Percentiles rank a stretch among this genome's conserved stretches.
phyloP scores from a whole-genome alignment of 495 filamentous ascomycete species.

The Collariella sp. region DNA sequence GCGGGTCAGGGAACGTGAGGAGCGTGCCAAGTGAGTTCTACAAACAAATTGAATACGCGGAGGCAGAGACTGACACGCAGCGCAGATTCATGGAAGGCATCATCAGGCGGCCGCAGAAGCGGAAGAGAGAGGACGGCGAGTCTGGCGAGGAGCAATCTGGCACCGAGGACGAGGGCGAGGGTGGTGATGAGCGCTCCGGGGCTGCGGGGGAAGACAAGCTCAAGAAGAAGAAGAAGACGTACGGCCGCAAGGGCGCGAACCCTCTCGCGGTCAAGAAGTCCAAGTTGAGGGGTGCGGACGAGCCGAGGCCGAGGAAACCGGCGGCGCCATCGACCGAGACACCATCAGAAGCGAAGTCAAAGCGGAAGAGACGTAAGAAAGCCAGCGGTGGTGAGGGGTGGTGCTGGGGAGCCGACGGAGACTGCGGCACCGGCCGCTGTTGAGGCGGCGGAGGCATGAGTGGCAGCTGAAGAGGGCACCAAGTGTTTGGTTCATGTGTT shows the following conservation, averaged over 20 bases:
- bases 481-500: neutral
- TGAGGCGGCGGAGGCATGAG: constrained; percentile 13
- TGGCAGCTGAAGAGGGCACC: neutral
- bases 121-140: constrained; percentile 47
- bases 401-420: constrained; percentile 5
- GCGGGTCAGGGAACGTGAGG: constrained; percentile 54
- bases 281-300: constrained; percentile 16
- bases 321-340: constrained; percentile 10
- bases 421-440: constrained; percentile 10
- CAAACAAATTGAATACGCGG: neutral
- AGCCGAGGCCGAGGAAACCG: constrained; percentile 13
- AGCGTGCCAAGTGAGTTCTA: constrained; percentile 65
- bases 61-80: constrained; percentile 1
- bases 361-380: constrained; percentile 41
- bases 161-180: constrained; percentile 20
- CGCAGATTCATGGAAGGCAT: constrained; percentile 25
- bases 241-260: constrained; percentile 77
- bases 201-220: constrained; percentile 19
- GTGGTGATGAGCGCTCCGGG: constrained; percentile 11
- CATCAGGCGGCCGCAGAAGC: constrained; percentile 29
- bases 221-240: constrained; percentile 51
- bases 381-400: constrained; percentile 16
- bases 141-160: constrained; percentile 20
- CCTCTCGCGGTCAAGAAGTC: constrained; percentile 80
- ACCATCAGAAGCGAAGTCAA: constrained; percentile 25